phyloP scores from a whole-genome alignment of 2,329 filamentous ascomycete genomes.

The Beauveria sp. region DNA sequence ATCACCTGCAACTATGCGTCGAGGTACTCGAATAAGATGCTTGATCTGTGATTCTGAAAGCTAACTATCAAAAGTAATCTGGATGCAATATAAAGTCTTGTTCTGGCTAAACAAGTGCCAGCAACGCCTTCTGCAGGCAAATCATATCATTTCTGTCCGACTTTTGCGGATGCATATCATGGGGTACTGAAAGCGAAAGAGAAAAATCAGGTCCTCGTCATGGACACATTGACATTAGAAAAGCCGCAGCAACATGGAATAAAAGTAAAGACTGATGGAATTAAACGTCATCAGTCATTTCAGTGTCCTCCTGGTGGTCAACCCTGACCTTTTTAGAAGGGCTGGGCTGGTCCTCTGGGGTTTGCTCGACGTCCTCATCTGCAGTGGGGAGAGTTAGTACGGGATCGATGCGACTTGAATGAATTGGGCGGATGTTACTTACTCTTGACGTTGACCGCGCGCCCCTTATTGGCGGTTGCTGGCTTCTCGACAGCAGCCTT shows the following conservation, averaged over 20 bases:
- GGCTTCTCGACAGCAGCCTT: neutral
- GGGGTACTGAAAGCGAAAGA: neutral
- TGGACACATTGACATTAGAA: neutral
- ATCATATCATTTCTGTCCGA: neutral
- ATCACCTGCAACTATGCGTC: neutral
- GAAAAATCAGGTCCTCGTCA: neutral
- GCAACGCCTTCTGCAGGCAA: neutral
- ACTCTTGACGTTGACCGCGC: neutral
- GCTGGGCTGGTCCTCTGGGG: neutral
- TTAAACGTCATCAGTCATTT: neutral
- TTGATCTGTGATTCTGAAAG: neutral
- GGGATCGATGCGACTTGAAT: no score
- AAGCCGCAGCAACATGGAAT: neutral
- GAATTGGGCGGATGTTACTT: neutral
- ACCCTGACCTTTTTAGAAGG: conserved; percentile 26
- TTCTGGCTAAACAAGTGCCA: neutral
- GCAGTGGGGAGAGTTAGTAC: neutral
- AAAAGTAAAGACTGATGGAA: neutral
- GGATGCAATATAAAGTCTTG: neutral
- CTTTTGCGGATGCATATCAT: neutral
- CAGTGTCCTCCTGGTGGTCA: conserved; percentile 14
- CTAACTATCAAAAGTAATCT: neutral
- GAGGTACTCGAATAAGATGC: neutral
- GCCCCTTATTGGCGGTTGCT: neutral
- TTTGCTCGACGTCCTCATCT: neutral